Conservation (phyloP, 352 stramenopile species). For the Pythium grandisporangium region DNA sequence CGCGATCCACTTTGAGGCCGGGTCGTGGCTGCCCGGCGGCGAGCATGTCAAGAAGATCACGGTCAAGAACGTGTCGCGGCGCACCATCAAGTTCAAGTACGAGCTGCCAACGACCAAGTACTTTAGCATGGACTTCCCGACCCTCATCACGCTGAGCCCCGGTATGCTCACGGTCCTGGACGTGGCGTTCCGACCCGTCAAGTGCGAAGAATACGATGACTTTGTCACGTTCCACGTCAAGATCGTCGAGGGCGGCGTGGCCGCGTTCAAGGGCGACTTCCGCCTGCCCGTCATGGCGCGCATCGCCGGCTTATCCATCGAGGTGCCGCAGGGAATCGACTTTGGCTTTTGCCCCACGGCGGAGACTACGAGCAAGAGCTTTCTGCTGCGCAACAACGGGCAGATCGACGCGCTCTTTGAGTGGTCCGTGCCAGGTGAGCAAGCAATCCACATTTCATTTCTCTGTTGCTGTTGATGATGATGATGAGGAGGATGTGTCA, state of each 20-base stretch:
- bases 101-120: conserved; percentile 88
- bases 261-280: conserved; percentile 64
- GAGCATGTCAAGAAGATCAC: conserved; percentile 87
- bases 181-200: conserved; percentile 86
- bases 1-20: conserved; percentile 79
- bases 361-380: conserved; percentile 63
- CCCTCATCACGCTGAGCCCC: conserved; percentile 80
- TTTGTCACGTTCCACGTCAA: conserved; percentile 86
- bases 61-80: conserved; percentile 87
- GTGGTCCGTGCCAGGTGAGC: conserved; percentile 63
- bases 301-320: conserved; percentile 61
- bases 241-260: conserved; percentile 70
- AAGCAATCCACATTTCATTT: not conserved
- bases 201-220: conserved; percentile 89
- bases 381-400: conserved; percentile 79
- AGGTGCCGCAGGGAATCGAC: conserved; percentile 58
- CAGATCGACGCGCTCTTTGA: conserved; percentile 80
- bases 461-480: not conserved
- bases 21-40: conserved; percentile 84
- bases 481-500: no score
- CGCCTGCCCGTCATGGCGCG: conserved; percentile 79
- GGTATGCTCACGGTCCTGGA: conserved; percentile 83
- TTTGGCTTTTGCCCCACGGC: conserved; percentile 87
- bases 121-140: conserved; percentile 92
- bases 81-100: conserved; percentile 90